Base-by-base conservation (phyloP, 2,329 filamentous ascomycete species). In the Fusarium albosuccineum region DNA sequence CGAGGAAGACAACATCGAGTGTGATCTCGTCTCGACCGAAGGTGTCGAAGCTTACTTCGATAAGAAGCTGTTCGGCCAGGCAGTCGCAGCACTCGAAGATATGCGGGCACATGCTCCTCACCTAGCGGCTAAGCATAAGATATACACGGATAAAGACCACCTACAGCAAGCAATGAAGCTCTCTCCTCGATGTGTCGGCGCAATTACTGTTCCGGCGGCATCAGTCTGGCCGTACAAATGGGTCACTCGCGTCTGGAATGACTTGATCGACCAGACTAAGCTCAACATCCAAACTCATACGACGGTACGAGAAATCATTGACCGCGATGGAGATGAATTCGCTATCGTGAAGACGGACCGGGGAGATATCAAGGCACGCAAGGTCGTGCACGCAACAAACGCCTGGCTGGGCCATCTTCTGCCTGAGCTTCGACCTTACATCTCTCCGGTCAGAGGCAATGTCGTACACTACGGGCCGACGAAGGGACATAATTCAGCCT, bases 1-100 rank as follows among this genome's bases (percentile, higher is more conserved):
- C 6, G 53, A 41, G 2, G 54, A 57, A 14, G 60, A 73, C 26
- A 39, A 53, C 17, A 57, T 73, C 27, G 58, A 69, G 33, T 70
- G 70, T 46, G 67, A 71, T 40, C 64, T 69, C 2, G 39, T 54
- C 29, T 26, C n/a, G 2, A 56, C 54, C 1, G 40, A 60, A 29
- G 60, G 57, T 6, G 27, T 62, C 9, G 59, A 68, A 13, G 65
- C 53, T 5, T 66, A 66, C 41, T 63, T 54, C 16, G 48, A 66
- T 7, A 13, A 55, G 14, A 34, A 17, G 9, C 16, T 30, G 10
- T 71, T 71, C 22, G 57, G 66, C 2, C 61, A 65, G 9, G 70
- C 60, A 1, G 4, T 71, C 8, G 36, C 27, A 3, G 66, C 59
- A 3, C 61, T 73, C 1, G 33, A 58, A 5, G 66, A 72, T n/a